Evolutionary conservation across 495 filamentous ascomycete genomes (phyloP).

Genomic region (Daldinia vernicosa): DNA sequence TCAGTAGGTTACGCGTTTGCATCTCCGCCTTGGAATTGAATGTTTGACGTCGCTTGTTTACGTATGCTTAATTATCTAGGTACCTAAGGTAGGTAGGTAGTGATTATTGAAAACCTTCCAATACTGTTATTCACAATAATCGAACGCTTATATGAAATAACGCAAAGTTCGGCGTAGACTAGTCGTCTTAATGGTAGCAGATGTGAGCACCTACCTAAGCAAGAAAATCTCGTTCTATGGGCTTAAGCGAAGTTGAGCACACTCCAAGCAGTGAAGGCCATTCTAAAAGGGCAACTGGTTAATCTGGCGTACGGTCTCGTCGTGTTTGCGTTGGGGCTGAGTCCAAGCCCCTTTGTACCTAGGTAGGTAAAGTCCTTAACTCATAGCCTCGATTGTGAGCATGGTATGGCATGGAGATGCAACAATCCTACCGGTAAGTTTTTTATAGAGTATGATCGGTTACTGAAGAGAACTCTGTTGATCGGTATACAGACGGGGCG

Average conservation of each 20-base stretch:
- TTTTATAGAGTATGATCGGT: neutral
- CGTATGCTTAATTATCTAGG: neutral
- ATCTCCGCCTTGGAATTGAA: too few relatives aligned
- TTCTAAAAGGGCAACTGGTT: neutral
- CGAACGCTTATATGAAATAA: neutral
- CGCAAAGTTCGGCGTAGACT: neutral
- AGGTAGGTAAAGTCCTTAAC: neutral
- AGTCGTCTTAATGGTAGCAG: neutral
- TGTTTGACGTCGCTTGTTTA: neutral
- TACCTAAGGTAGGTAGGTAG: too few relatives aligned
- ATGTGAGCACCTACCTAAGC: neutral
- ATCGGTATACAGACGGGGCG: neutral
- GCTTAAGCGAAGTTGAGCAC: neutral
- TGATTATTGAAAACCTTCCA: neutral
- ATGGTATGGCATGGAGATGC: neutral
- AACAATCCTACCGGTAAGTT: neutral
- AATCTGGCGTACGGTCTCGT: neutral
- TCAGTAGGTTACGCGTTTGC: neutral
- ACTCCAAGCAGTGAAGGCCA: neutral
- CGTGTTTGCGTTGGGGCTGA: neutral
- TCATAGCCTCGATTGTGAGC: neutral
- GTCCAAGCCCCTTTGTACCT: neutral
- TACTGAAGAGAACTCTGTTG: neutral
- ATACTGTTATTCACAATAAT: neutral
- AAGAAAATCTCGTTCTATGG: neutral